Percentiles rank a stretch among this genome's conserved stretches.
Evolutionary conservation across 2,329 filamentous ascomycete species (phyloP).

Genomic region (Trichoderma hamatum): DNA sequence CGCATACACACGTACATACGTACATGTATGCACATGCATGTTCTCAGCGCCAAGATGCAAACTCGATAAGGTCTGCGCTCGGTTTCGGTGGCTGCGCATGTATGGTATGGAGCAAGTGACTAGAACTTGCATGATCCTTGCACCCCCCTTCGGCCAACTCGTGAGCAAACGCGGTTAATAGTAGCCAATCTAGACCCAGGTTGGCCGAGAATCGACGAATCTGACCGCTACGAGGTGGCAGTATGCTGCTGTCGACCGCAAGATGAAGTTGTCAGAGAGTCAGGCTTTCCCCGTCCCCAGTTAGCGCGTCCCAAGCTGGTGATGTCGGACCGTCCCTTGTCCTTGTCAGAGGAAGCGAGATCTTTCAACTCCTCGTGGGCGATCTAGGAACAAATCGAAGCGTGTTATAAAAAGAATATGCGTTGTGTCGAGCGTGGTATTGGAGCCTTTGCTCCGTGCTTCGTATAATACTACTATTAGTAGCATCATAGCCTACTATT

Average conservation of each 20-base stretch:
- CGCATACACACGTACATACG: conserved; percentile 3
- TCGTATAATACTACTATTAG: neutral
- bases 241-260: neutral
- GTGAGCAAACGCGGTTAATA: conserved; percentile 12
- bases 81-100: conserved; percentile 7
- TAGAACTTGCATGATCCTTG: neutral
- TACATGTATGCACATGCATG: conserved; percentile 12
- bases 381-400: conserved; percentile 27
- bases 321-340: conserved; percentile 25
- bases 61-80: conserved; percentile 11
- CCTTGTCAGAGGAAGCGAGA: conserved; percentile 26
- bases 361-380: conserved; percentile 24
- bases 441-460: conserved; percentile 2
- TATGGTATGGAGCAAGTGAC: neutral
- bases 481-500: neutral
- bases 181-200: conserved; percentile 3
- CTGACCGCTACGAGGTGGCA: conserved; percentile 20
- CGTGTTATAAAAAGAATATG: neutral
- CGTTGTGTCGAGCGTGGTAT: neutral
- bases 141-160: conserved; percentile 26
- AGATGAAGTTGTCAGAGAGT: conserved; percentile 16
- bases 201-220: conserved; percentile 27
- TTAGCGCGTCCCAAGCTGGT: conserved; percentile 20
- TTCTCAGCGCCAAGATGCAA: conserved; percentile 5
- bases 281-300: neutral